Evolutionary conservation across 345 rosid genomes (phyloP).

Genomic region (Turritis glabra): DNA sequence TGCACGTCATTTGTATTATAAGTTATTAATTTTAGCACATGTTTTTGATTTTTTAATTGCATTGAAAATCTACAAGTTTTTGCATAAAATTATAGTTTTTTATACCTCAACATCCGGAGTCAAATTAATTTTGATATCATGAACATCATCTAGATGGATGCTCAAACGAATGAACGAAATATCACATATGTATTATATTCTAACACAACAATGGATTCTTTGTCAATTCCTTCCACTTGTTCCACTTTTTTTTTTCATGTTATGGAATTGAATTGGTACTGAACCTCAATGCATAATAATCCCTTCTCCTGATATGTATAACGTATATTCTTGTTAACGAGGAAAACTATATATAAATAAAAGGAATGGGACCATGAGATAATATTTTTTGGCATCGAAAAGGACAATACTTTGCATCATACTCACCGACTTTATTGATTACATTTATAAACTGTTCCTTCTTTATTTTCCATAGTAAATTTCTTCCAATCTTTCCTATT

Average conservation of each 20-base stretch:
- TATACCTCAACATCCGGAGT: too few relatives aligned
- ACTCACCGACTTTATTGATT: slow-evolving; percentile 39
- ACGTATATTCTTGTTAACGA: slow-evolving; percentile 30
- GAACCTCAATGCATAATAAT: not conserved
- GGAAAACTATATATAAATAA: slow-evolving; percentile 9
- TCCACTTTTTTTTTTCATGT: not conserved
- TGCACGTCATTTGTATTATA: not conserved
- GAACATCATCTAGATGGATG: not conserved
- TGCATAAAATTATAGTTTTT: not conserved
- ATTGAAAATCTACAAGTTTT: not conserved
- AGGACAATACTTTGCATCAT: slow-evolving; percentile 42
- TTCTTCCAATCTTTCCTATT: not conserved
- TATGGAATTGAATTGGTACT: not conserved
- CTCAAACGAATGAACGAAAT: not conserved
- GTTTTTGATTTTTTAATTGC: not conserved
- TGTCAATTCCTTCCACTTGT: not conserved
- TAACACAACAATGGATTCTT: not conserved
- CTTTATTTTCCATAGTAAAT: slow-evolving; percentile 6
- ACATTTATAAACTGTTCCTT: not conserved
- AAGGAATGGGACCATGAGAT: slow-evolving; percentile 25
- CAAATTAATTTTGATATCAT: not conserved
- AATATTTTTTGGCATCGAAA: slow-evolving; percentile 30
- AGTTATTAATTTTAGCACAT: not conserved
- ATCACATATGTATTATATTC: not conserved
- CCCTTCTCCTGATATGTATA: not conserved